Base-by-base conservation (phyloP, 768 basidiomycete genomes). In the Russula sp. region DNA sequence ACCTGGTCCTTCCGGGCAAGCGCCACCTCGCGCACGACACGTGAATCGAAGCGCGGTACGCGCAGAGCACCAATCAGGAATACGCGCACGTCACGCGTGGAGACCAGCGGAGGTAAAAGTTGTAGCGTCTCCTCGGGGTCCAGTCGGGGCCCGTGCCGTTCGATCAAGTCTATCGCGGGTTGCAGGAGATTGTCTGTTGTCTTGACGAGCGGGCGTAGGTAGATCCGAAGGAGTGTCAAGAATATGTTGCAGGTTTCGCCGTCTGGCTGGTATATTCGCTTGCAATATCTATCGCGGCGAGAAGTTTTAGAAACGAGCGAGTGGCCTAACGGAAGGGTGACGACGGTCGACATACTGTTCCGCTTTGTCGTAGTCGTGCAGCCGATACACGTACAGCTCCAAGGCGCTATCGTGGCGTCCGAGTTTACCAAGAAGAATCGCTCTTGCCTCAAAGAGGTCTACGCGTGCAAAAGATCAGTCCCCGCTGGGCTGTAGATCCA, bases 401-500 rank as follows among this genome's bases (percentile, higher is more conserved):
- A 98, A 81, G 0, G 96, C 94, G 63, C 87, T 91, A 64, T 97
- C 93, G 64, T 98, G 96, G 57, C 91, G 84, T 1, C 90, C 93
- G 63, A 98, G 79, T 48, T 89, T 81, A 10, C 97, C 97, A 10
- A 98, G 77, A 7, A 99, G 79, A 61, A 98, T 86, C 0, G 97
- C 97, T 45, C 93, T 85, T 16, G 91, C 93, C 73, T 98, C 93
- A 61, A 83, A 93, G 42, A 97, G 78, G 68, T 93, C 93, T 94
- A 67, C 6, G 54, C 56, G 20, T 32, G 47, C 9, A 46, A 50
- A 13, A 41, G 34, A 56, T 57, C 42, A 38, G 59, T 25, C 10
- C 46, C 39, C 35, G 35, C 34, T 43, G 20, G 58, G 29, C 8
- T 42, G 32, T 41, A 7, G 5, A 60, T 58, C 49, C 45, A 22